Evolutionary conservation across 495 filamentous ascomycete genomes (phyloP).

Genomic region (Neurospora africana): DNA sequence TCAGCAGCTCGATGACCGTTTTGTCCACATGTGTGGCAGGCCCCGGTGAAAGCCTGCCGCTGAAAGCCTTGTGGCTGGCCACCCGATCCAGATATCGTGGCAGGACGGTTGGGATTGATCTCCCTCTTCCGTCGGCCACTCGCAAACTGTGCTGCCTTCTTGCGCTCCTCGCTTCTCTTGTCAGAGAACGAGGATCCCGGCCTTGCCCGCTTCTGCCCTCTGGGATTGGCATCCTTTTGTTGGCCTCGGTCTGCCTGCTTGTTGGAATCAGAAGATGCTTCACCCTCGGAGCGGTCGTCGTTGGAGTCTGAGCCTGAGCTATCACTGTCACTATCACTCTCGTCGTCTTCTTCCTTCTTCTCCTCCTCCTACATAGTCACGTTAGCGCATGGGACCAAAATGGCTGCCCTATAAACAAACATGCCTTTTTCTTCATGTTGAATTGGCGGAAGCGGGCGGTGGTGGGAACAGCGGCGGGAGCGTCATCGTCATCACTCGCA

Average conservation of each 20-base stretch:
- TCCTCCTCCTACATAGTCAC: neutral
- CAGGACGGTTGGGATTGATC: conserved; percentile 45
- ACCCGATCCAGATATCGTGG: conserved; percentile 36
- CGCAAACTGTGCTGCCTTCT: conserved; percentile 34
- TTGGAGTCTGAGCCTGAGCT: conserved; percentile 1
- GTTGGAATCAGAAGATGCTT: conserved; percentile 1
- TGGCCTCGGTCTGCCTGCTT: conserved; percentile 13
- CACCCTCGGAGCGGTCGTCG: conserved; percentile 2
- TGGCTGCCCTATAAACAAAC: neutral
- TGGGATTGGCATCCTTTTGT: neutral
- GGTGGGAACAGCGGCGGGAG: conserved; percentile 3
- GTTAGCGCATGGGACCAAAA: neutral
- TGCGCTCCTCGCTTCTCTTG: conserved; percentile 28
- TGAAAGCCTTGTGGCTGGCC: conserved; percentile 6
- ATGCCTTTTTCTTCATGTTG: conserved; percentile 33
- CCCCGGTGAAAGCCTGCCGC: conserved; percentile 4
- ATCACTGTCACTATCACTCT: conserved; percentile 12
- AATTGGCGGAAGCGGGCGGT: conserved; percentile 22
- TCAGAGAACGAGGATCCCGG: conserved; percentile 13
- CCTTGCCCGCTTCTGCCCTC: conserved; percentile 7
- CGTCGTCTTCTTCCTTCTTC: conserved; percentile 6
- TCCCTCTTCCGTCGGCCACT: conserved; percentile 46
- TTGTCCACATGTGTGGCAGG: conserved; percentile 21
- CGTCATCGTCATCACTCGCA: conserved; percentile 5
- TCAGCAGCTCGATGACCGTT: conserved; percentile 17